Evolutionary conservation across 106 monocot genomes (phyloP).

Genomic region (Dactylorhiza incarnata): DNA sequence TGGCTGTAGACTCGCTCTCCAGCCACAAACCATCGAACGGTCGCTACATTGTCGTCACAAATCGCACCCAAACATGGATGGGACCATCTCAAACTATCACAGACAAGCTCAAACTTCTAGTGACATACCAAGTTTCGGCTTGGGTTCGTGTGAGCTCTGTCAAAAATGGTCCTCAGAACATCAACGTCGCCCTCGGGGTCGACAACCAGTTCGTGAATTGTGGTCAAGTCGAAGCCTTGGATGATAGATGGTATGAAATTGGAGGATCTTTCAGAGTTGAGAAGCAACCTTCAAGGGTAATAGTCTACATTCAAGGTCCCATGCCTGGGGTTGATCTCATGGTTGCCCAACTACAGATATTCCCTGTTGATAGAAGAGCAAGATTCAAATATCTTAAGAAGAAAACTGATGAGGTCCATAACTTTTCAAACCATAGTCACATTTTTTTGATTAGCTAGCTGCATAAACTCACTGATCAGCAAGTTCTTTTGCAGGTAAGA

Average conservation of each 20-base stretch:
- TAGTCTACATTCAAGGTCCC: slow-evolving; percentile 75
- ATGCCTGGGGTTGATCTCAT: slow-evolving; percentile 69
- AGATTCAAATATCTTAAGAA: slow-evolving; percentile 61
- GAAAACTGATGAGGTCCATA: slow-evolving; percentile 61
- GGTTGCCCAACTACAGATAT: slow-evolving; percentile 74
- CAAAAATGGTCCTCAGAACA: slow-evolving; percentile 41
- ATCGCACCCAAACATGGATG: slow-evolving; percentile 83
- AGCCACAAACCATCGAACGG: slow-evolving; percentile 35
- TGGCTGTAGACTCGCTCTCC: slow-evolving; percentile 31
- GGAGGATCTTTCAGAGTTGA: slow-evolving; percentile 80
- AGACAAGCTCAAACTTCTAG: slow-evolving; percentile 41
- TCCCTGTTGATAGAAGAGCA: slow-evolving; percentile 69
- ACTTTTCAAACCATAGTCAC: background rate
- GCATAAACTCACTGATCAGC: too few relatives aligned
- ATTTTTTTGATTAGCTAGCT: too few relatives aligned
- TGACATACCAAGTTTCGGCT: slow-evolving; percentile 71
- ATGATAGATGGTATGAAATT: slow-evolving; percentile 82
- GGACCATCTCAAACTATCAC: slow-evolving; percentile 81
- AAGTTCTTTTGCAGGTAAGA: slow-evolving; percentile 38
- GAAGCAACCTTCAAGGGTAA: slow-evolving; percentile 46
- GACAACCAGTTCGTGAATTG: slow-evolving; percentile 79
- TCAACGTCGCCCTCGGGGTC: slow-evolving; percentile 71
- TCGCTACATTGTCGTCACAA: slow-evolving; percentile 36
- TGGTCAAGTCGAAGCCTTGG: slow-evolving; percentile 54
- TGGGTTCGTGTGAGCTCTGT: slow-evolving; percentile 71